These are phyloP conservation scores for Epichloe coenophiala DNA, from an alignment of 2,329 filamentous ascomycete genomes.

Conservation along the genomic window DNA sequence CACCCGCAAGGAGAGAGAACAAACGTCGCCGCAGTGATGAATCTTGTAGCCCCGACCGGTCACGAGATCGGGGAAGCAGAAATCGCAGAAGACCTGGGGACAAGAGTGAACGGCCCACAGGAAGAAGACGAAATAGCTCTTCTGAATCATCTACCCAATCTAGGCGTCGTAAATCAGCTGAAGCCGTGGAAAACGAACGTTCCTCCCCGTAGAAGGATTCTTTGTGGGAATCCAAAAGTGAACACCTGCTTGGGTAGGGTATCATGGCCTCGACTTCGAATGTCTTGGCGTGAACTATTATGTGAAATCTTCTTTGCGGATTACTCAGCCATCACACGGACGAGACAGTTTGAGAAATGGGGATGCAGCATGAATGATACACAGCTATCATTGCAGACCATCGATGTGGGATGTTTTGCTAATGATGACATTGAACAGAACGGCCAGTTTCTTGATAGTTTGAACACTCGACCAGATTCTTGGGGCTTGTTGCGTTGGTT, in stretches of 20 bases:
- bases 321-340: neutral
- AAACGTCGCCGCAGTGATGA: constrained; percentile 3
- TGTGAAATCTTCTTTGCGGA: neutral
- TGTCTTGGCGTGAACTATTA: neutral
- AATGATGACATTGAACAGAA: neutral
- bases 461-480: neutral
- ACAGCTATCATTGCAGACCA: neutral
- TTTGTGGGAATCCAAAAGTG: neutral
- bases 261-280: neutral
- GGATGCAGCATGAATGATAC: neutral
- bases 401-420: neutral
- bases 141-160: constrained; percentile 37
- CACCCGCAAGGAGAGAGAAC: constrained; percentile 3
- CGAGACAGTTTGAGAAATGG: neutral
- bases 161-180: constrained; percentile 40
- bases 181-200: constrained; percentile 31
- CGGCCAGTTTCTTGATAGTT: too few species aligned
- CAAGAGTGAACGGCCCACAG: constrained; percentile 2
- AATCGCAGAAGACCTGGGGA: constrained; percentile 1
- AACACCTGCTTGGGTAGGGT: neutral
- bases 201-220: constrained; percentile 6
- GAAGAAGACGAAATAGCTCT: constrained; percentile 35
- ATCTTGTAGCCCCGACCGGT: constrained; percentile 2
- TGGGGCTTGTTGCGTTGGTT: neutral
- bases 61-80: neutral